phyloP scores from a whole-genome alignment of 2,329 filamentous ascomycete species.

The Trichoderma atroviride region DNA sequence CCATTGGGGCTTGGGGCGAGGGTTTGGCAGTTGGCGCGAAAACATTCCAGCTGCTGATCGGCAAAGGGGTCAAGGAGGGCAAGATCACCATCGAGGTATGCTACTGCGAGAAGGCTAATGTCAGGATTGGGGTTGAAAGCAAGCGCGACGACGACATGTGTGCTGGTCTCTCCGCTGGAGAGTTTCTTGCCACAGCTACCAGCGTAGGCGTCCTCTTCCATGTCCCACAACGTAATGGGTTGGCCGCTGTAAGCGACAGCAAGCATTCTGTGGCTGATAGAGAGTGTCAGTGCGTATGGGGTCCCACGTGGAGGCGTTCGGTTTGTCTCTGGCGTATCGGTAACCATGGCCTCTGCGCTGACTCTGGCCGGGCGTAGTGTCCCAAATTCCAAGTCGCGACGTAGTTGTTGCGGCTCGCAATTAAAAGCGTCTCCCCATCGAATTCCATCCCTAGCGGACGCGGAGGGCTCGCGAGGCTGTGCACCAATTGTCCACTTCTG shows the following conservation, averaged over 20 bases:
- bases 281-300: conserved; percentile 36
- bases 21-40: conserved; percentile 36
- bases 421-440: conserved; percentile 32
- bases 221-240: conserved; percentile 42
- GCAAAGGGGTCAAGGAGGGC: conserved; percentile 37
- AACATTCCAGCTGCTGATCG: conserved; percentile 33
- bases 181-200: conserved; percentile 42
- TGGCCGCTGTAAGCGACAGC: conserved; percentile 39
- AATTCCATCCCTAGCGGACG: not conserved
- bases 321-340: not conserved
- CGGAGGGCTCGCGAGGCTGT: conserved; percentile 29
- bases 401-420: not conserved
- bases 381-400: not conserved
- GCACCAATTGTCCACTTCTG: conserved; percentile 33
- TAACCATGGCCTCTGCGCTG: too few relatives aligned
- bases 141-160: conserved; percentile 36
- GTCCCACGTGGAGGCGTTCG: conserved; percentile 22
- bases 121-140: conserved; percentile 41
- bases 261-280: conserved; percentile 37
- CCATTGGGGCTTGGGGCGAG: conserved; percentile 39
- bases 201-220: conserved; percentile 36
- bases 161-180: conserved; percentile 37
- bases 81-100: conserved; percentile 40
- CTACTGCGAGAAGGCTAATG: conserved; percentile 36
- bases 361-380: not conserved